These are phyloP conservation scores for Kingdonia uniflora DNA, from an alignment of 164 flowering plant species.

Conservation along the genomic window DNA sequence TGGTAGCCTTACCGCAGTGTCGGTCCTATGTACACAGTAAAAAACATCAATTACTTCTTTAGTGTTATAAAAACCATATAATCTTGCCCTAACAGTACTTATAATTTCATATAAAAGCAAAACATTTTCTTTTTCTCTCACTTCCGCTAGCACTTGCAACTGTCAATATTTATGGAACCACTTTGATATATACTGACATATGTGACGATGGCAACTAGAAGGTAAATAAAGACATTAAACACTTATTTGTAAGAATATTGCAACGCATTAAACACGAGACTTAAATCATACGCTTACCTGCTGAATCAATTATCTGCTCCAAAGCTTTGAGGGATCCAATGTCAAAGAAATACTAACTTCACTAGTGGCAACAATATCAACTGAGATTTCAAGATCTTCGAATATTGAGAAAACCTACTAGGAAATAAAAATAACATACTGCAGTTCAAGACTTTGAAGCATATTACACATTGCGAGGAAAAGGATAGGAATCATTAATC, in stretches of 20 bases:
- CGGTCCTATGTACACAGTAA: too few relatives aligned
- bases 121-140: too few relatives aligned
- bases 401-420: constrained; percentile 80
- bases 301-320: constrained; percentile 97
- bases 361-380: constrained; percentile 96
- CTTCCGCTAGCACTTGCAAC: too few relatives aligned
- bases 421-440: neutral
- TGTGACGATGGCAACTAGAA: too few relatives aligned
- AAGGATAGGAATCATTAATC: neutral
- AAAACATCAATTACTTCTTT: neutral
- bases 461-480: neutral
- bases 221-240: too few relatives aligned
- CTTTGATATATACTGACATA: too few relatives aligned
- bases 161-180: too few relatives aligned
- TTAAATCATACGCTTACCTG: constrained; percentile 73
- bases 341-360: constrained; percentile 97
- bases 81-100: too few relatives aligned
- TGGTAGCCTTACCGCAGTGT: too few relatives aligned
- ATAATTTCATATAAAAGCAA: too few relatives aligned
- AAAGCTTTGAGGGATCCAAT: constrained; percentile 87
- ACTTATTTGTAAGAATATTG: neutral
- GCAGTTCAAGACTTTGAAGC: neutral
- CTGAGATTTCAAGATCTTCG: constrained; percentile 93
- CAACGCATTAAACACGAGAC: neutral
- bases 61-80: too few relatives aligned